Evolutionary conservation across 345 rosid species (phyloP), one percentile per base, ranked within the genome.

Genomic region (Erysimum cheiranthoides): DNA sequence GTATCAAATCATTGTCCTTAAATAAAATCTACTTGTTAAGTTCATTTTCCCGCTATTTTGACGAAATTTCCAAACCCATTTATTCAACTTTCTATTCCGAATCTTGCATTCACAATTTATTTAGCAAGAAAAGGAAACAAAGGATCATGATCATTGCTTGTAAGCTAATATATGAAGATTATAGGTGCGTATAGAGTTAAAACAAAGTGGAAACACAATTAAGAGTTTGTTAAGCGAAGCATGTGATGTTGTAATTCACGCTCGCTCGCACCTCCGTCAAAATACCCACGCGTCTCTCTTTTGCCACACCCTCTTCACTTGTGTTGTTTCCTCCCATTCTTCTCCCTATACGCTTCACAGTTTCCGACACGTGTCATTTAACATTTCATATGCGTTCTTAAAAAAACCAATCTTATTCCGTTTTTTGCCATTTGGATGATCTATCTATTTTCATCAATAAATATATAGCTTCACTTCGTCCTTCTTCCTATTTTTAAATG

Each of bases 241-340:
- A 74, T 66, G 73, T 66, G 72, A 74, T 58, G 35, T 58, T 38
- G 61, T 74, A 54, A 65, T 42, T 71, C 58, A 66, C 58, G 71
- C 61, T 49, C 58, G 34, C 34, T 4, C 34, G 34, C 34, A 32
- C 6, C 34, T 32, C 34, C 34, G 34, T 32, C 34, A 21, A 32
- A 32, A 32, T 32, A 3, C 79, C 79, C 79, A 76, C 79, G 79
- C 79, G 70, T 76, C 74, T 68, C 51, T 74, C 62, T 68, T 68
- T 51, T 68, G 69, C 69, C 74, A 49, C 62, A 59, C 61, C 58
- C 10, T n/a, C 31, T 65, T 66, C 70, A 10, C 57, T 46, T 47
- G 50, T 43, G 40, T n/a, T n/a, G n/a, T 73, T 52, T 5, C 49
- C 40, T 27, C 75, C 32, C 61, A 63, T n/a, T 73, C 70, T n/a